These are phyloP conservation scores for Coniochaeta sp. DNA, from an alignment of 2,329 filamentous ascomycete genomes.

Conservation along the genomic window DNA sequence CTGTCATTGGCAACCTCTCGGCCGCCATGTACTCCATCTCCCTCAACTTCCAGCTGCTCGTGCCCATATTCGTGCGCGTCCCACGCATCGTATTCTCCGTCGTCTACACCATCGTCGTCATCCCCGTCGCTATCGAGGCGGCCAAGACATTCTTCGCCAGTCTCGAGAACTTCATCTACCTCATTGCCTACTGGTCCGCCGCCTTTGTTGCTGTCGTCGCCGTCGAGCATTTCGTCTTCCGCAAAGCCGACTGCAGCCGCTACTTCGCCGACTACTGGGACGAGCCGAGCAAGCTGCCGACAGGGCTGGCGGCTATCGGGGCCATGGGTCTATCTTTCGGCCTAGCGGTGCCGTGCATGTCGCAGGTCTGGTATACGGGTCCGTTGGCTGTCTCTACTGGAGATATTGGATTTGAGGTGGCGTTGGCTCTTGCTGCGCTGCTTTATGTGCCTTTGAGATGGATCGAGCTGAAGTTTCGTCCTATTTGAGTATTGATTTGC, in stretches of 20 bases:
- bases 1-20: slow-evolving; percentile 28
- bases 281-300: slow-evolving; percentile 13
- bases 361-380: slow-evolving; percentile 34
- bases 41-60: slow-evolving; percentile 20
- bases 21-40: slow-evolving; percentile 30
- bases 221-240: slow-evolving; percentile 11
- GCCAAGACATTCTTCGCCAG: neutral
- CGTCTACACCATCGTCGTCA: neutral
- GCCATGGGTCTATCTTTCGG: slow-evolving; percentile 13
- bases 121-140: neutral
- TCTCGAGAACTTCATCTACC: slow-evolving; percentile 3
- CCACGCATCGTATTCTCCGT: slow-evolving; percentile 2
- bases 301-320: slow-evolving; percentile 17
- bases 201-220: neutral
- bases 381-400: slow-evolving; percentile 33
- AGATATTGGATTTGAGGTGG: slow-evolving; percentile 37
- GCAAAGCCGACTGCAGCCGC: slow-evolving; percentile 9
- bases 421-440: slow-evolving; percentile 31
- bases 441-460: slow-evolving; percentile 32
- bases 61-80: neutral
- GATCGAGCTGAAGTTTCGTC: slow-evolving; percentile 22
- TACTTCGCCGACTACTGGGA: slow-evolving; percentile 18
- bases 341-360: slow-evolving; percentile 31
- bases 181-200: slow-evolving; percentile 3
- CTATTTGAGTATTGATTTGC: neutral